These are phyloP conservation scores for Claviceps sorghi DNA, from an alignment of 2,329 filamentous ascomycete genomes.

Conservation along the genomic window DNA sequence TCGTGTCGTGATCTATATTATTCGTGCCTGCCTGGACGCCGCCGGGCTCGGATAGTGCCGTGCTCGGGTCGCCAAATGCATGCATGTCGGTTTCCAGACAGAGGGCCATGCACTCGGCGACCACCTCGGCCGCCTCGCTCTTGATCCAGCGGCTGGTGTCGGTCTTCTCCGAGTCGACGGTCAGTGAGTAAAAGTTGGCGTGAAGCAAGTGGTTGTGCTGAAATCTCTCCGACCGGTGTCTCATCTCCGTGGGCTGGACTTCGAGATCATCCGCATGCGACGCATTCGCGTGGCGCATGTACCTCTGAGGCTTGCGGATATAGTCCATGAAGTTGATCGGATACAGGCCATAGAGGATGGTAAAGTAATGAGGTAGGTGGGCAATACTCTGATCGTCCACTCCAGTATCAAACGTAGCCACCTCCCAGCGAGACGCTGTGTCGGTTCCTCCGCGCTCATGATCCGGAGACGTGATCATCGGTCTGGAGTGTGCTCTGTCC, in stretches of 20 bases:
- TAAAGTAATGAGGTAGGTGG: constrained; percentile 62
- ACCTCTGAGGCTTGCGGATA: constrained; percentile 67
- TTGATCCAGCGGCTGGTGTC: constrained; percentile 68
- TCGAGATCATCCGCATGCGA: constrained; percentile 59
- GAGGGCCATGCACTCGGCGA: constrained; percentile 65
- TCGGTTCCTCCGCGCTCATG: constrained; percentile 20
- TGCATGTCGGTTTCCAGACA: constrained; percentile 24
- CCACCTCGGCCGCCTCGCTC: constrained; percentile 64
- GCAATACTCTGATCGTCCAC: constrained; percentile 47
- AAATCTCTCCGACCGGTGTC: constrained; percentile 61
- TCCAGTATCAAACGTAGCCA: constrained; percentile 45
- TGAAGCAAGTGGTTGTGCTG: constrained; percentile 60
- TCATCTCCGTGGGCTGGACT: constrained; percentile 63
- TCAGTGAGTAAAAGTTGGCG: constrained; percentile 71
- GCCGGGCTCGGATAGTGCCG: constrained; percentile 6
- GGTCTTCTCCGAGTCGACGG: constrained; percentile 63
- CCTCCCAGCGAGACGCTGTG: constrained; percentile 41
- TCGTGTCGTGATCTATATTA: constrained; percentile 15
- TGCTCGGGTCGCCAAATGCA: constrained; percentile 11
- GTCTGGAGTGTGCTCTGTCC: constrained; percentile 40
- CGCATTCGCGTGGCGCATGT: constrained; percentile 58
- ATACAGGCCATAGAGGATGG: constrained; percentile 68
- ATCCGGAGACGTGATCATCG: constrained; percentile 20
- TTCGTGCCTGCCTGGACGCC: constrained; percentile 10
- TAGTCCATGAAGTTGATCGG: constrained; percentile 80